Evolutionary conservation across 2,329 filamentous ascomycete species (phyloP), one percentile per base, ranked within the genome.

Genomic region (Aspergillus flavus): DNA sequence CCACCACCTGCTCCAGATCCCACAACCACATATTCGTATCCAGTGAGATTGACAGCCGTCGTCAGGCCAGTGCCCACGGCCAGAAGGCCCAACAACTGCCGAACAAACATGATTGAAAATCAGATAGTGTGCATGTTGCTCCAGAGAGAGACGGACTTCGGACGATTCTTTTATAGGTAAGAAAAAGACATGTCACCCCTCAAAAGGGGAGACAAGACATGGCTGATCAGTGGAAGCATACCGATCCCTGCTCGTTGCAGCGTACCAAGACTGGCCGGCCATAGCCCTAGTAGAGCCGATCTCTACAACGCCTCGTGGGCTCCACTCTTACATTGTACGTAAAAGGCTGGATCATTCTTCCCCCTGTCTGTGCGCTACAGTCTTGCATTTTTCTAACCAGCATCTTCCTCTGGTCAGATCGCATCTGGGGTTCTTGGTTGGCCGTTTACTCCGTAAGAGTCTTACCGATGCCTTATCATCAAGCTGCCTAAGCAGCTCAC

Each of bases 1-100:
- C 76, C 76, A 46, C 76, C 76, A 21, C 76, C 76, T 32, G 76
- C 73, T 19, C 76, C 76, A 10, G 74, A 76, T 21, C 76, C 76
- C 10, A 79, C 75, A 10, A 78, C 68, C 10, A 79, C 78, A 74
- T 82, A 77, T 34, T 79, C 75, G 59, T 81, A 72, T 19, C 67
- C 71, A 6, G 71, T 68, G 61, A 74, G 65, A 19, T 72, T 63
- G 28, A 72, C 66, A 12, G 72, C 70, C 32, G 48, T 36, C 3
- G 58, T 32, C 34, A 64, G 28, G 36, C 64, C 63, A 45, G 61
- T 50, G 32, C 56, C 36, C 14, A 59, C n/a, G 45, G 56, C 57
- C 50, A 64, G 21, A 16, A 64, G 59, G 39, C 57, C 50, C 48
- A 57, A 36, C n/a, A 63, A 21, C 9, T 19, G 50, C 23, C 28